These are phyloP conservation scores for Pichia thaimueangensis DNA, from an alignment of 805 yeast species.

Conservation along the genomic window DNA sequence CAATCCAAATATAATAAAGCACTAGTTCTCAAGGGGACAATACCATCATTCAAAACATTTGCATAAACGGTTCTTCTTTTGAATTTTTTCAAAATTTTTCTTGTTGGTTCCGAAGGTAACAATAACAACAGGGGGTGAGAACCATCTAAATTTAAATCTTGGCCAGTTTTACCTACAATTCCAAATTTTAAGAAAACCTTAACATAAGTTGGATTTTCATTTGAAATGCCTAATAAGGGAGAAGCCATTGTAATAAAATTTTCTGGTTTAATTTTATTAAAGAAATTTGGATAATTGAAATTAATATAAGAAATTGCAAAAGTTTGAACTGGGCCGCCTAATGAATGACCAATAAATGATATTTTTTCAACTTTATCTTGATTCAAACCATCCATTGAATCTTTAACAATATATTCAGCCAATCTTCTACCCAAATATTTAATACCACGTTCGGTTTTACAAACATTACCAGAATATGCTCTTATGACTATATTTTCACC, in stretches of 20 bases:
- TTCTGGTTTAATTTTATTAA: slow-evolving; percentile 57
- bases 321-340: slow-evolving; percentile 89
- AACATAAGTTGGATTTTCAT: slow-evolving; percentile 82
- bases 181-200: slow-evolving; percentile 83
- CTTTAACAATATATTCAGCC: slow-evolving; percentile 63
- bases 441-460: slow-evolving; percentile 85
- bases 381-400: slow-evolving; percentile 27
- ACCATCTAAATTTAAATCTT: slow-evolving; percentile 67
- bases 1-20: slow-evolving; percentile 83
- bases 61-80: slow-evolving; percentile 77
- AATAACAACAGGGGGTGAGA: slow-evolving; percentile 63
- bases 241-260: slow-evolving; percentile 81
- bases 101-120: slow-evolving; percentile 72
- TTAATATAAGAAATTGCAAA: slow-evolving; percentile 82
- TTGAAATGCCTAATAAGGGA: slow-evolving; percentile 81
- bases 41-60: slow-evolving; percentile 87
- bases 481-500: slow-evolving; percentile 69
- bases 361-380: slow-evolving; percentile 37
- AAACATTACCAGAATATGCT: slow-evolving; percentile 77
- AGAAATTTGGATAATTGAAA: slow-evolving; percentile 63
- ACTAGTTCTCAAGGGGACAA: slow-evolving; percentile 89
- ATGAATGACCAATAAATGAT: slow-evolving; percentile 87
- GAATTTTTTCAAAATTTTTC: slow-evolving; percentile 55
- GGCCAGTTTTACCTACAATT: slow-evolving; percentile 86
- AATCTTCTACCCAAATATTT: slow-evolving; percentile 76